A percentile compares a stretch with the other conserved stretches of the same genome.
phyloP scores from a whole-genome alignment of 352 stramenopile genomes.

The Hyphochytrium catenoides region DNA sequence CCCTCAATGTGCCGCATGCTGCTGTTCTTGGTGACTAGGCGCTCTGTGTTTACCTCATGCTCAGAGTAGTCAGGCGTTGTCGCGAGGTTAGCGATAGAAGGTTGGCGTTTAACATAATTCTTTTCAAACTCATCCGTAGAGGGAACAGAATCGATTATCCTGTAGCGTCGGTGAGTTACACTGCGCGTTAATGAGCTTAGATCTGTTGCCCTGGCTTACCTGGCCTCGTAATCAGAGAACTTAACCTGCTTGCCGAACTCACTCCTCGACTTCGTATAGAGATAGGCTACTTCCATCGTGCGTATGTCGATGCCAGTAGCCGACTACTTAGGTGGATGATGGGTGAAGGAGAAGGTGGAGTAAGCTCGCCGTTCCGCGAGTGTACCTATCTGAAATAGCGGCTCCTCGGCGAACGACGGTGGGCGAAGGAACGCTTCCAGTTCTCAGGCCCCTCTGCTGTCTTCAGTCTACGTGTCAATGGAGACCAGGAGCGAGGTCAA shows the following conservation, averaged over 20 bases:
- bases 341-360: too few relatives aligned
- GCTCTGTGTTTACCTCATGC: conserved; percentile 80
- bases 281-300: conserved; percentile 58
- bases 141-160: conserved; percentile 68
- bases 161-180: too few relatives aligned
- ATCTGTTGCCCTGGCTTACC: too few relatives aligned
- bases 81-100: conserved; percentile 56
- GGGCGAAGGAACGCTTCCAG: too few relatives aligned
- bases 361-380: too few relatives aligned
- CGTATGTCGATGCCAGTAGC: not conserved
- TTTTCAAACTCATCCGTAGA: conserved; percentile 53
- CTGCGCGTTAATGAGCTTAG: too few relatives aligned
- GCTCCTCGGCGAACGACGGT: too few relatives aligned
- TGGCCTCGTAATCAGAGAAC: conserved; percentile 67
- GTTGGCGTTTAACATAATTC: conserved; percentile 65
- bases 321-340: too few relatives aligned
- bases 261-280: conserved; percentile 66
- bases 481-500: too few relatives aligned
- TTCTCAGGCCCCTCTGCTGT: too few relatives aligned
- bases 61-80: conserved; percentile 71
- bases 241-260: conserved; percentile 78
- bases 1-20: conserved; percentile 85
- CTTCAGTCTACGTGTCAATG: too few relatives aligned
- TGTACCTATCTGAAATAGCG: too few relatives aligned
- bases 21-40: conserved; percentile 70